Base-by-base conservation (phyloP, 306 rosid species). In the Rosa persica region DNA sequence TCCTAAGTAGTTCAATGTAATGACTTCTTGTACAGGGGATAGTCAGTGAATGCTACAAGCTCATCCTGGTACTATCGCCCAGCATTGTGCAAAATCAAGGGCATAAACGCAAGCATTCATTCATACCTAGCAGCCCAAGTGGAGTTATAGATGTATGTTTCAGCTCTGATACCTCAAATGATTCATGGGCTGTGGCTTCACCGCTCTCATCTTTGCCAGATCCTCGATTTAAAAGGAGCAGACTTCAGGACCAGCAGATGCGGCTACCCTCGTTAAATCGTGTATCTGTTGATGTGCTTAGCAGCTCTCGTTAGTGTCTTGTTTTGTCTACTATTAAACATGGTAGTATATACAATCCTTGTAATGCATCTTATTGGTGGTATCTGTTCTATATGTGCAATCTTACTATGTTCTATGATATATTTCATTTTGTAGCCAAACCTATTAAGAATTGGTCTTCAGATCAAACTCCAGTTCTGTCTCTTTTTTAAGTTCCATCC, bases 201-300 rank as follows among this genome's bases (percentile, higher is more conserved):
- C 70, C 86, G 0, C 81, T 78, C 58, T 83, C 91, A 15, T 78
- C 70, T n/a, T 84, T 89, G 30, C 76, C 71, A 11, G 93, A 87
- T 79, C 88, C 92, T 60, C 80, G 76, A 62, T 80, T 84, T 22
- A 90, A 90, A 80, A 84, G 89, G 86, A 85, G 87, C 78, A 84
- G 90, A 81, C 79, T 73, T 74, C 91, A 92, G 84, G 90, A 89
- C 54, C 97, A 90, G 84, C 91, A 78, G 76, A 87, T 87, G 88
- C 86, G 86, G 19, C 72, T 88, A 86, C 89, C 87, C 49, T 81
- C 85, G 12, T 12, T 89, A 6, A 87, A 83, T 79, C 80, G 85
- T 72, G 74, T 90, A 61, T 80, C 93, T 61, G 80, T 87, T 61
- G 87, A 87, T 80, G 83, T 80, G 79, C 83, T 82, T 46, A 82